These are phyloP conservation scores for Chlamydomonas sphaeroides DNA, from an alignment of 139 green algal species.

Conservation along the genomic window DNA sequence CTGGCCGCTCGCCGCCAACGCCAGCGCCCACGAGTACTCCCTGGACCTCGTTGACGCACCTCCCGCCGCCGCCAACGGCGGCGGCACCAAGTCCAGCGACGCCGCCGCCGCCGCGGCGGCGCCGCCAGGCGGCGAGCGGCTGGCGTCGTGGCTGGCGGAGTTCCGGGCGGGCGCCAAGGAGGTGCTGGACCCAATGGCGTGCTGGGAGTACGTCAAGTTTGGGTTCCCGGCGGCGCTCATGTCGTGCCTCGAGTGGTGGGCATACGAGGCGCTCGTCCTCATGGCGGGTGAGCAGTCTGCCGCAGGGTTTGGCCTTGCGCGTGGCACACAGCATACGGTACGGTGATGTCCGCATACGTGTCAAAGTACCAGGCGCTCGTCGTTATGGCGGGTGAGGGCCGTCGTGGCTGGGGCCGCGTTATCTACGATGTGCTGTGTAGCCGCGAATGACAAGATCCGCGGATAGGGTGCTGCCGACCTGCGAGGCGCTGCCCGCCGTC, in stretches of 20 bases:
- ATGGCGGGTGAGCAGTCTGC: slow-evolving; percentile 53
- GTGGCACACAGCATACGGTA: too few relatives aligned
- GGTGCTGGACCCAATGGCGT: slow-evolving; percentile 25
- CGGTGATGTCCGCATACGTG: too few relatives aligned
- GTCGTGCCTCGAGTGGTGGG: slow-evolving; percentile 62
- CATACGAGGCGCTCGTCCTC: slow-evolving; percentile 56
- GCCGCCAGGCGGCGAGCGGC: too few relatives aligned
- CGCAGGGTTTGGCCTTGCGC: too few relatives aligned
- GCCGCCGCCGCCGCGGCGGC: background rate
- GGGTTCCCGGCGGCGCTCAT: slow-evolving; percentile 53
- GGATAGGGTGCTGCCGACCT: too few relatives aligned
- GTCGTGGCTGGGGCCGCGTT: too few relatives aligned
- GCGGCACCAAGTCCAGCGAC: background rate
- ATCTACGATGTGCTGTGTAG: too few relatives aligned
- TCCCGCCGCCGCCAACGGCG: background rate
- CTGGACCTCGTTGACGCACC: background rate
- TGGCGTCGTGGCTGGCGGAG: too few relatives aligned
- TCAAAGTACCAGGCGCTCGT: too few relatives aligned
- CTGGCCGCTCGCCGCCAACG: background rate
- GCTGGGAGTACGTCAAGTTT: slow-evolving; percentile 46
- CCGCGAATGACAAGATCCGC: too few relatives aligned
- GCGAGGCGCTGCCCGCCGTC: too few relatives aligned
- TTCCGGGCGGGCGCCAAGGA: background rate
- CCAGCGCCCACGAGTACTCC: background rate
- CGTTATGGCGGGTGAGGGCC: too few relatives aligned